Percentiles rank a stretch among this genome's conserved stretches.
Evolutionary conservation across 73 alveolate genomes (phyloP).

Genomic region (Paramecium primaurelia): DNA sequence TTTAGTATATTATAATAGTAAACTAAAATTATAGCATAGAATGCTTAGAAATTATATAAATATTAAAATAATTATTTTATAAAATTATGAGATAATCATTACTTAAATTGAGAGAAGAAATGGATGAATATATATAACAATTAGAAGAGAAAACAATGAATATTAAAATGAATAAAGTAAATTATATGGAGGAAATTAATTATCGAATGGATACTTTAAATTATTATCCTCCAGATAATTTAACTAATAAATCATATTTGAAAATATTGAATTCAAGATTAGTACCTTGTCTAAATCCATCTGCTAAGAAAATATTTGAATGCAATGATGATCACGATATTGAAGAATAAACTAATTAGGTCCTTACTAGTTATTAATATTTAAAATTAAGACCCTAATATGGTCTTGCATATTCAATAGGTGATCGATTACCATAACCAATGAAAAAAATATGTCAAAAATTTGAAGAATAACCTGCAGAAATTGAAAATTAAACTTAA

Average conservation of each 20-base stretch:
- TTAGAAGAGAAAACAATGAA: neutral
- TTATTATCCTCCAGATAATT: neutral
- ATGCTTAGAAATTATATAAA: no score
- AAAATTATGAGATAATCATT: neutral
- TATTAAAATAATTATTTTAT: neutral
- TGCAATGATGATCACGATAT: neutral
- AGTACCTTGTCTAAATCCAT: neutral
- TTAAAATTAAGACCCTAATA: neutral
- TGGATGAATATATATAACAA: neutral
- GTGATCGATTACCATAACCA: neutral
- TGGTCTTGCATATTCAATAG: neutral
- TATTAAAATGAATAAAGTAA: neutral
- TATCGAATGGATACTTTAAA: neutral
- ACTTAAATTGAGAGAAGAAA: neutral
- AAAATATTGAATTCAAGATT: neutral
- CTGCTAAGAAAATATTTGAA: neutral
- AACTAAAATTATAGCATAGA: neutral
- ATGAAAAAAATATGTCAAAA: neutral
- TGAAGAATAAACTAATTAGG: neutral
- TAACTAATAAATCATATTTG: neutral
- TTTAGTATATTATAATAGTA: no score
- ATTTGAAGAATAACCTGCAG: neutral
- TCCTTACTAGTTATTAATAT: neutral
- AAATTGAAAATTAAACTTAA: neutral
- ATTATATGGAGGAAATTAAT: neutral